Percentiles rank a stretch among this genome's conserved stretches.
Evolutionary conservation across 1,284 basidiomycete genomes (phyloP).

Genomic region (Marasmius fiardii): DNA sequence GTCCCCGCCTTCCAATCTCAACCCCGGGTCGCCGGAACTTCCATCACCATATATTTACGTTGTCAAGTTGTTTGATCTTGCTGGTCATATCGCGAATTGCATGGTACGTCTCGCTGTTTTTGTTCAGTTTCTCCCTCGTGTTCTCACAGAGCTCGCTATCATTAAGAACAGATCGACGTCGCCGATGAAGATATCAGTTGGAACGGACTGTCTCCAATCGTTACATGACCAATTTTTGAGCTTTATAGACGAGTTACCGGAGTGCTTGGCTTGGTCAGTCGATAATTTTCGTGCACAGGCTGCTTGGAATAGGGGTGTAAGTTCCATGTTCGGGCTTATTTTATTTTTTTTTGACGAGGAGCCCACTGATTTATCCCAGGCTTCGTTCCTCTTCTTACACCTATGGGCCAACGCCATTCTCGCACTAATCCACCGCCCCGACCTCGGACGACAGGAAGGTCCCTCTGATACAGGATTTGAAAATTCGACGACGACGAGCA

Average conservation of each 20-base stretch:
- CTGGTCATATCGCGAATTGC: slow-evolving; percentile 8
- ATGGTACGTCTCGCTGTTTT: background rate
- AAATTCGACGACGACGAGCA: no score
- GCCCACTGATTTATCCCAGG: no score
- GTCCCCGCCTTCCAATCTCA: background rate
- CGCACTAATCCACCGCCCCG: slow-evolving; percentile 8
- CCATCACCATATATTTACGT: slow-evolving; percentile 2
- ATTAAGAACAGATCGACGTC: background rate
- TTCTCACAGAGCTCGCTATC: background rate
- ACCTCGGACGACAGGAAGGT: slow-evolving; percentile 1
- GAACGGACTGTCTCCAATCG: background rate
- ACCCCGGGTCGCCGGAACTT: background rate
- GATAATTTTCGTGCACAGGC: slow-evolving; percentile 8
- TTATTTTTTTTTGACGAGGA: background rate
- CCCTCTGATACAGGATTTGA: no score
- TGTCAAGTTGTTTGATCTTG: slow-evolving; percentile 8
- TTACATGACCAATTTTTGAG: slow-evolving; percentile 5
- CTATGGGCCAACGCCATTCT: slow-evolving; percentile 10
- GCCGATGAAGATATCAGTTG: background rate
- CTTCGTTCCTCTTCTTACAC: slow-evolving; percentile 10
- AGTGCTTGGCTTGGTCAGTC: slow-evolving; percentile 5
- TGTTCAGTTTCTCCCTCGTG: background rate
- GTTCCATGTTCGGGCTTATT: background rate
- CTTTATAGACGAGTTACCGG: slow-evolving; percentile 5
- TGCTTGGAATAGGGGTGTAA: slow-evolving; percentile 1